A percentile compares a stretch with the other conserved stretches of the same genome.
These are phyloP conservation scores for Cladosporium sp. DNA, from an alignment of 2,329 filamentous ascomycete genomes.

Conservation along the genomic window DNA sequence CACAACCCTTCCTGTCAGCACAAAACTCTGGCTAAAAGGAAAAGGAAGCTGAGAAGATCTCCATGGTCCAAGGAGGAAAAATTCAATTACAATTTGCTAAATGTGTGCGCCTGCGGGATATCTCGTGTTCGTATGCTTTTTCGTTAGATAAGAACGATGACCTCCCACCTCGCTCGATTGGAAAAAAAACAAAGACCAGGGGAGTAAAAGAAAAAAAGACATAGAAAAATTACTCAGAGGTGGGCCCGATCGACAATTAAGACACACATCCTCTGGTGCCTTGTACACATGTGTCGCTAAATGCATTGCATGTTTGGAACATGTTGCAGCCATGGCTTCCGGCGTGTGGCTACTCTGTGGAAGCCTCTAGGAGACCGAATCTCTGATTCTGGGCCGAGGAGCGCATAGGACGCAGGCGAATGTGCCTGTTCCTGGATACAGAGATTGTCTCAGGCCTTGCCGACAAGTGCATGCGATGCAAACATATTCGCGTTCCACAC, in stretches of 20 bases:
- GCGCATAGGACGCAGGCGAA: too few relatives aligned
- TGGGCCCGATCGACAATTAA: not conserved
- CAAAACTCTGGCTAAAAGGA: not conserved
- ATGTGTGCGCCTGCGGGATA: constrained; percentile 23
- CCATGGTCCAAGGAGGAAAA: not conserved
- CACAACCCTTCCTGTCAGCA: not conserved
- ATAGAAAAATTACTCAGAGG: not conserved
- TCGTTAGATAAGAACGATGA: constrained; percentile 26
- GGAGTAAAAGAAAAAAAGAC: not conserved
- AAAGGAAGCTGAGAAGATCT: not conserved
- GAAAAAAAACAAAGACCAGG: not conserved
- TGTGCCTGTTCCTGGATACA: too few relatives aligned
- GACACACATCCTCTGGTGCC: not conserved
- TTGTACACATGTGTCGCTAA: not conserved
- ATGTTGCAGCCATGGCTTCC: not conserved
- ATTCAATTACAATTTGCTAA: not conserved
- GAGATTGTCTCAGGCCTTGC: too few relatives aligned
- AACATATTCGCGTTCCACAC: not conserved
- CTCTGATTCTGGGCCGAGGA: too few relatives aligned
- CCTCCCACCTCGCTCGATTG: not conserved
- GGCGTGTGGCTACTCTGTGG: too few relatives aligned
- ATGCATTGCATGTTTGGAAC: not conserved
- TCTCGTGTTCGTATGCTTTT: constrained; percentile 46
- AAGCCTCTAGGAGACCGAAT: not conserved
- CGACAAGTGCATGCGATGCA: not conserved